These are phyloP conservation scores for Trichoderma simmonsii DNA, from an alignment of 2,329 filamentous ascomycete species.

Conservation along the genomic window DNA sequence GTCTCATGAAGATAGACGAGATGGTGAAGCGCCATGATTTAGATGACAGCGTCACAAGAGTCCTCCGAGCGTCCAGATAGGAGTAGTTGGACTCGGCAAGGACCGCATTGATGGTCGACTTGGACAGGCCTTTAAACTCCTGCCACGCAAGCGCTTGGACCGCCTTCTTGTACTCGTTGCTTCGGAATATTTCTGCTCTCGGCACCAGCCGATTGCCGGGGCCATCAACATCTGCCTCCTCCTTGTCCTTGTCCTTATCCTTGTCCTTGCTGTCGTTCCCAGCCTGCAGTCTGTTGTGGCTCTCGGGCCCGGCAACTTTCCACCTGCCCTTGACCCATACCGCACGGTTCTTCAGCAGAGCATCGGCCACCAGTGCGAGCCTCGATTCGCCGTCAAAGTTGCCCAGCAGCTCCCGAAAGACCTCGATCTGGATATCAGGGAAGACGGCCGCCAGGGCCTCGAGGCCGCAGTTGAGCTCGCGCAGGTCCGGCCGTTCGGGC, in stretches of 20 bases:
- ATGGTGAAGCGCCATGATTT: conserved; percentile 77
- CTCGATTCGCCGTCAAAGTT: conserved; percentile 74
- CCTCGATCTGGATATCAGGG: conserved; percentile 76
- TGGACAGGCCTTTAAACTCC: conserved; percentile 72
- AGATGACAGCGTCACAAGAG: conserved; percentile 64
- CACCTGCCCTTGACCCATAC: conserved; percentile 69
- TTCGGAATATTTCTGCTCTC: conserved; percentile 64
- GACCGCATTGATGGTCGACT: conserved; percentile 72
- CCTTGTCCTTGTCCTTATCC: conserved; percentile 20
- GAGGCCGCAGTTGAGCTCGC: conserved; percentile 67
- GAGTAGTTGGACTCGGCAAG: conserved; percentile 78
- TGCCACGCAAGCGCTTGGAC: conserved; percentile 65
- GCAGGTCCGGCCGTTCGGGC: conserved; percentile 59
- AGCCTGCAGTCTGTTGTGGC: conserved; percentile 19
- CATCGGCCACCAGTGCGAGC: conserved; percentile 72
- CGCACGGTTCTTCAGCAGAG: conserved; percentile 67
- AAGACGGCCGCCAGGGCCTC: conserved; percentile 69
- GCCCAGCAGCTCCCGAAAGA: conserved; percentile 76
- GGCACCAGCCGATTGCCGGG: conserved; percentile 38
- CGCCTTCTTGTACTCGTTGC: conserved; percentile 63
- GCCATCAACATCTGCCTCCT: conserved; percentile 19
- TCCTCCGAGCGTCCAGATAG: conserved; percentile 68
- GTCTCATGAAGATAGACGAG: conserved; percentile 65
- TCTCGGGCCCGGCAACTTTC: conserved; percentile 43
- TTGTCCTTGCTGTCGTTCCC: neutral